Evolutionary conservation across 148 eudicot genomes (phyloP).

Genomic region (Persicaria maculosa): DNA sequence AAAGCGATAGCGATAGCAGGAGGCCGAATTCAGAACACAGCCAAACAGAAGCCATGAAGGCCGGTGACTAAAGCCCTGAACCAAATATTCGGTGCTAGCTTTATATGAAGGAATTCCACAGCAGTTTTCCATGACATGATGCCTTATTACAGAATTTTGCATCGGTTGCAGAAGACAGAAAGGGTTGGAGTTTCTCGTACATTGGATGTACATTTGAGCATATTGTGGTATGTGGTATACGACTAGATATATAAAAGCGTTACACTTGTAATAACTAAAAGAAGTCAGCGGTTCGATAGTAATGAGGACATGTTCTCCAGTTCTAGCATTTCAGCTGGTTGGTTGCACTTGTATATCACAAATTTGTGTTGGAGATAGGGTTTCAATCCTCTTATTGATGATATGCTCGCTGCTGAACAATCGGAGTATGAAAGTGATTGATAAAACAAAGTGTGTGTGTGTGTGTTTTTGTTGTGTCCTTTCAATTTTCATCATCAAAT

Average conservation of each 20-base stretch:
- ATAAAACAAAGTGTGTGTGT: no score
- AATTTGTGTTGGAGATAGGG: no score
- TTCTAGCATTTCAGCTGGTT: no score
- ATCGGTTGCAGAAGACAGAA: neutral
- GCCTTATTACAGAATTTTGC: neutral
- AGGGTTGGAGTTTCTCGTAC: neutral
- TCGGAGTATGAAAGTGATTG: no score
- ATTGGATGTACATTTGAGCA: neutral
- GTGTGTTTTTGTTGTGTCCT: no score
- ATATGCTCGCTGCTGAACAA: no score
- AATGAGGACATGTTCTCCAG: no score
- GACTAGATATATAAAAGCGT: neutral
- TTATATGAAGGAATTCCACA: no score
- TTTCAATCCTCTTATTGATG: no score
- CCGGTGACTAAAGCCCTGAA: no score
- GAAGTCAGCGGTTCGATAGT: neutral
- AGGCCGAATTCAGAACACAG: neutral
- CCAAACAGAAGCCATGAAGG: neutral
- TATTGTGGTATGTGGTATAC: neutral
- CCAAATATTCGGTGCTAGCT: neutral
- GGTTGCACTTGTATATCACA: no score
- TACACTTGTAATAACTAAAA: neutral
- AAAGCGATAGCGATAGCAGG: conserved; percentile 18
- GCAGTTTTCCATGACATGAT: neutral
- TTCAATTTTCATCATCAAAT: no score